These are phyloP conservation scores for Eutrema japonicum DNA, from an alignment of 345 rosid genomes.

Conservation along the genomic window DNA sequence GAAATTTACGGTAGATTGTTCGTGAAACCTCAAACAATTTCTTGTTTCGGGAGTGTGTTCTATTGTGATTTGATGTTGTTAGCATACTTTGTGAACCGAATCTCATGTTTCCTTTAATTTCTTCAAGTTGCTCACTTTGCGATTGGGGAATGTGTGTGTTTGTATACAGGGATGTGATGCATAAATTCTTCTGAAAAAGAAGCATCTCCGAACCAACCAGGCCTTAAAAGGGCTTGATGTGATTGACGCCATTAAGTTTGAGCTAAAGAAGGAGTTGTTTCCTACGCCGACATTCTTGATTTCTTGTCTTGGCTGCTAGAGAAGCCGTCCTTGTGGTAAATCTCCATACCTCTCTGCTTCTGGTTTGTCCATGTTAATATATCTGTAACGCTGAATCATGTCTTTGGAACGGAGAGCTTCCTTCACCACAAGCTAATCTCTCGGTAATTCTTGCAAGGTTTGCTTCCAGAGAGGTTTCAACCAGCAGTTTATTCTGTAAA, in stretches of 20 bases:
- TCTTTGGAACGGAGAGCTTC: slow-evolving; percentile 51
- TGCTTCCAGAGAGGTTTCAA: slow-evolving; percentile 60
- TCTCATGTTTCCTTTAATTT: background rate
- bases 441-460: slow-evolving; percentile 56
- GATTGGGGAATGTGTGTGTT: background rate
- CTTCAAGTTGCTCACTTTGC: background rate
- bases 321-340: slow-evolving; percentile 60
- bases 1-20: too few species aligned
- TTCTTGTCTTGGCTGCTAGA: slow-evolving; percentile 72
- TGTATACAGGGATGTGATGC: slow-evolving; percentile 70
- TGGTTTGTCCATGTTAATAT: background rate
- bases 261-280: slow-evolving; percentile 71
- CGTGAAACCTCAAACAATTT: too few species aligned
- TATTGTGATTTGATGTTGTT: background rate
- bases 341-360: background rate
- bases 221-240: slow-evolving; percentile 65
- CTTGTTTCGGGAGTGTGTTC: too few species aligned
- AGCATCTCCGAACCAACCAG: slow-evolving; percentile 52
- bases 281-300: slow-evolving; percentile 56
- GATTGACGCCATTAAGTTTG: slow-evolving; percentile 62
- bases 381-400: slow-evolving; percentile 4
- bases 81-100: background rate
- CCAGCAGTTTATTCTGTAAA: slow-evolving; percentile 56
- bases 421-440: slow-evolving; percentile 58
- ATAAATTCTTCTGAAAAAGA: slow-evolving; percentile 69